A percentile compares a stretch with the other conserved stretches of the same genome.
phyloP scores from a whole-genome alignment of 2,329 filamentous ascomycete genomes.

The Tolypocladium tropicale region DNA sequence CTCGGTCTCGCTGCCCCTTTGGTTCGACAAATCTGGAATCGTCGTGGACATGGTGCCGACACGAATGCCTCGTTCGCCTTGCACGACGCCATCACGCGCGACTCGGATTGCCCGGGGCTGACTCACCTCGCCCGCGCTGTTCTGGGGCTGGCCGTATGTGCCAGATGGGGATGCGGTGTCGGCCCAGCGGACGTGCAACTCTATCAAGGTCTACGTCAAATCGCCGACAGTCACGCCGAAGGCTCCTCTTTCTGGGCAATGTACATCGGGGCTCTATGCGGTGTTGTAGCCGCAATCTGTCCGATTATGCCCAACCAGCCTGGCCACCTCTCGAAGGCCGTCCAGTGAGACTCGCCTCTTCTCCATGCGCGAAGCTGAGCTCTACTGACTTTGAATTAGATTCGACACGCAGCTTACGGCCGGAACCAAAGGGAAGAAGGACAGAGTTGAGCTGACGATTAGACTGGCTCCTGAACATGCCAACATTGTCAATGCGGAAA shows the following conservation, averaged over 20 bases:
- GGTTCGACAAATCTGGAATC: slow-evolving; percentile 39
- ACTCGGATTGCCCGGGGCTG: slow-evolving; percentile 61
- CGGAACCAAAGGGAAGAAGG: slow-evolving; percentile 21
- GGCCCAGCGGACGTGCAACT: slow-evolving; percentile 36
- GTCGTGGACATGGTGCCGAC: slow-evolving; percentile 36
- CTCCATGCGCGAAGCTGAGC: not conserved
- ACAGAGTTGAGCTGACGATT: slow-evolving; percentile 26
- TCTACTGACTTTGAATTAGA: slow-evolving; percentile 1
- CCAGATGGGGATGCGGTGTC: slow-evolving; percentile 60
- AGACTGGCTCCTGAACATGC: slow-evolving; percentile 17
- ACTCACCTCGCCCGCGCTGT: slow-evolving; percentile 62
- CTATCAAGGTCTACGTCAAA: slow-evolving; percentile 27
- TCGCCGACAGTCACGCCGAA: slow-evolving; percentile 26
- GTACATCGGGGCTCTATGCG: slow-evolving; percentile 39
- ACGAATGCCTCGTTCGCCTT: slow-evolving; percentile 58
- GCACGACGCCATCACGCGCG: slow-evolving; percentile 59
- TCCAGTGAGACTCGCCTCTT: slow-evolving; percentile 27
- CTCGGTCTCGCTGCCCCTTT: slow-evolving; percentile 34
- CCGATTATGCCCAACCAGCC: slow-evolving; percentile 28
- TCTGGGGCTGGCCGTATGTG: slow-evolving; percentile 60
- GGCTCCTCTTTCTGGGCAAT: slow-evolving; percentile 41
- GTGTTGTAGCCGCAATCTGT: slow-evolving; percentile 30
- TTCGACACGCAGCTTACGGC: slow-evolving; percentile 1
- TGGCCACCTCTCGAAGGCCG: slow-evolving; percentile 20
- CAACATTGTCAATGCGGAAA: slow-evolving; percentile 20